phyloP scores from a whole-genome alignment of 2,329 filamentous ascomycete species.

The Onygenales sp. region DNA sequence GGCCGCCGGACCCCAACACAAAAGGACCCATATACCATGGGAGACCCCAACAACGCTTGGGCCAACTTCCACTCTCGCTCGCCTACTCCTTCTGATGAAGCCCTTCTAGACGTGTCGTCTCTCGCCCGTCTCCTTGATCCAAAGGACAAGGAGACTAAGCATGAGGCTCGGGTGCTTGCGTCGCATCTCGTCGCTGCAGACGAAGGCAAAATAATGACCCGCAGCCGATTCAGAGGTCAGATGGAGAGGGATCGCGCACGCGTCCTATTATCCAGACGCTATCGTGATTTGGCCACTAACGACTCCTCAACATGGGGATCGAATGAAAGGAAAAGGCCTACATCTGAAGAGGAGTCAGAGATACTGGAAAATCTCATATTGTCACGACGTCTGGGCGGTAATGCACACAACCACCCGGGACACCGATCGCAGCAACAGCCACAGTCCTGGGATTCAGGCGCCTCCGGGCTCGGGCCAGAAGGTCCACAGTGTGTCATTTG shows the following conservation, averaged over 20 bases:
- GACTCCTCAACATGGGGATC: constrained; percentile 3
- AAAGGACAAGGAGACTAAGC: constrained; percentile 62
- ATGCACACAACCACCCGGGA: constrained; percentile 5
- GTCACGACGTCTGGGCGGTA: constrained; percentile 35
- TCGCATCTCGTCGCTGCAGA: constrained; percentile 58
- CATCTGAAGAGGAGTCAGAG: constrained; percentile 46
- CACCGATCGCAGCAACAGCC: constrained; percentile 9
- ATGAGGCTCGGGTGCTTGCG: constrained; percentile 72
- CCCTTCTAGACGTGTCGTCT: constrained; percentile 54
- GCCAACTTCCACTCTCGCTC: constrained; percentile 35
- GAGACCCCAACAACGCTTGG: not conserved
- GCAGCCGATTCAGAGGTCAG: constrained; percentile 62
- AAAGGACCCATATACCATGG: constrained; percentile 39
- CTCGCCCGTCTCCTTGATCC: constrained; percentile 78
- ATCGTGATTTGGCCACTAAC: constrained; percentile 26
- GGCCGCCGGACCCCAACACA: constrained; percentile 66
- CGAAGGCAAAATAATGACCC: constrained; percentile 61
- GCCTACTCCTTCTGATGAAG: constrained; percentile 47
- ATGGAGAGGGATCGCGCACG: constrained; percentile 60
- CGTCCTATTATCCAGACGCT: constrained; percentile 45
- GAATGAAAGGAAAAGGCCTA: constrained; percentile 24
- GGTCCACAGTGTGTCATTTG: constrained; percentile 90
- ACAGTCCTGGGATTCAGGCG: constrained; percentile 58
- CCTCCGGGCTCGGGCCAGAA: constrained; percentile 60
- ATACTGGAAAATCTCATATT: constrained; percentile 52